phyloP scores from a whole-genome alignment of 345 rosid genomes.

The Luvunga scandens region DNA sequence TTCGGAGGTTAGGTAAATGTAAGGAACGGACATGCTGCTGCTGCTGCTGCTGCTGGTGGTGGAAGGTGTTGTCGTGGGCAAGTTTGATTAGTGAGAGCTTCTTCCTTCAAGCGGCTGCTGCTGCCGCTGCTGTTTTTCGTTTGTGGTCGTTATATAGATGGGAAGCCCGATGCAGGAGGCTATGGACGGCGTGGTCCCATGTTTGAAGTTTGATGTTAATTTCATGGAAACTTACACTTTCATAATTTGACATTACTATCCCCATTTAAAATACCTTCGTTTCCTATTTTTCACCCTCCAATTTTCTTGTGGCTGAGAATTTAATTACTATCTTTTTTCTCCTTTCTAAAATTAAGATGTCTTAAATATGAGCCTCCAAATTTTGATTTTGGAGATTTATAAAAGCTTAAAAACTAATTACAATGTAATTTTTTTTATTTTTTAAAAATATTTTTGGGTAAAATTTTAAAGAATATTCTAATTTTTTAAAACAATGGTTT shows the following conservation, averaged over 20 bases:
- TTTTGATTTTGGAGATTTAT: too few species aligned
- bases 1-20: conserved; percentile 18
- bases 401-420: too few species aligned
- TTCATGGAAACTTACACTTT: not conserved
- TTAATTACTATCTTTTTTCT: not conserved
- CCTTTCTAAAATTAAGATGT: too few species aligned
- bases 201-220: not conserved
- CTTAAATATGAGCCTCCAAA: too few species aligned
- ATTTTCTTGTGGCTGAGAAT: not conserved
- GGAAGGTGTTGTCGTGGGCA: not conserved
- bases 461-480: too few species aligned
- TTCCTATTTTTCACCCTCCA: not conserved
- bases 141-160: not conserved
- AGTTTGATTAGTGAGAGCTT: not conserved
- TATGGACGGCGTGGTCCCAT: not conserved
- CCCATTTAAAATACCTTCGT: not conserved
- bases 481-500: too few species aligned
- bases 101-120: not conserved
- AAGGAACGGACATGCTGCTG: conserved; percentile 31
- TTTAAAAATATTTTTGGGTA: too few species aligned
- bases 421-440: too few species aligned
- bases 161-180: not conserved
- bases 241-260: not conserved
- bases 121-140: not conserved
- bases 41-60: too few species aligned